Evolutionary conservation across 2,329 filamentous ascomycete genomes (phyloP).

Genomic region (Pleoardoris graminearum): DNA sequence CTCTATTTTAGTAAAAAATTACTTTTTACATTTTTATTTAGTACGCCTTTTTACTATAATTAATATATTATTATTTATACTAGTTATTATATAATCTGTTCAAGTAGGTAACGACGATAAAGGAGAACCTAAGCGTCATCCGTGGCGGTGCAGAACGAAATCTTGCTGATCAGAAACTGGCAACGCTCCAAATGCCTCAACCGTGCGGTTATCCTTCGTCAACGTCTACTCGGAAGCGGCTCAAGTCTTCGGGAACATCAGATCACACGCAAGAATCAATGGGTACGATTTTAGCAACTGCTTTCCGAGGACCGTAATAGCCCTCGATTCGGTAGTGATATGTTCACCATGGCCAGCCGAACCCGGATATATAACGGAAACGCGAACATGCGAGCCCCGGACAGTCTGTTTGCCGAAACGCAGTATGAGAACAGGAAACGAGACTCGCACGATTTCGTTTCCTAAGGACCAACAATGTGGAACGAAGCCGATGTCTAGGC

Average conservation of each 20-base stretch:
- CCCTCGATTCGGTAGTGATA: not conserved
- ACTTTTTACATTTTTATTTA: too few species aligned
- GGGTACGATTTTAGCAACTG: not conserved
- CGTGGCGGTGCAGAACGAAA: too few species aligned
- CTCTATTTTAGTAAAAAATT: too few species aligned
- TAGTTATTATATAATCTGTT: too few species aligned
- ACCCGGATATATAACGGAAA: slow-evolving; percentile 6
- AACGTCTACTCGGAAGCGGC: not conserved
- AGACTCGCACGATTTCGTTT: slow-evolving; percentile 8
- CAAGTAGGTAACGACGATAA: too few species aligned
- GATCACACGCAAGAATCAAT: not conserved
- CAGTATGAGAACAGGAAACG: not conserved
- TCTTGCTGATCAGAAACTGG: too few species aligned
- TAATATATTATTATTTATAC: too few species aligned
- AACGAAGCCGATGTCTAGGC: slow-evolving; percentile 2
- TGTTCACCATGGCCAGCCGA: not conserved
- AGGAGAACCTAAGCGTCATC: too few species aligned
- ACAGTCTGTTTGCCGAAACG: slow-evolving; percentile 14
- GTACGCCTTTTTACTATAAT: too few species aligned
- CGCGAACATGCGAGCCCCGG: slow-evolving; percentile 1
- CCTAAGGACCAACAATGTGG: not conserved
- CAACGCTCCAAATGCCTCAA: too few species aligned
- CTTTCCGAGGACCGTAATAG: not conserved
- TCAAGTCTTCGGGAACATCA: not conserved
- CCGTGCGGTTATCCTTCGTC: not conserved